Evolutionary conservation across 768 basidiomycete species (phyloP).

Genomic region (Tulasnella sp.): DNA sequence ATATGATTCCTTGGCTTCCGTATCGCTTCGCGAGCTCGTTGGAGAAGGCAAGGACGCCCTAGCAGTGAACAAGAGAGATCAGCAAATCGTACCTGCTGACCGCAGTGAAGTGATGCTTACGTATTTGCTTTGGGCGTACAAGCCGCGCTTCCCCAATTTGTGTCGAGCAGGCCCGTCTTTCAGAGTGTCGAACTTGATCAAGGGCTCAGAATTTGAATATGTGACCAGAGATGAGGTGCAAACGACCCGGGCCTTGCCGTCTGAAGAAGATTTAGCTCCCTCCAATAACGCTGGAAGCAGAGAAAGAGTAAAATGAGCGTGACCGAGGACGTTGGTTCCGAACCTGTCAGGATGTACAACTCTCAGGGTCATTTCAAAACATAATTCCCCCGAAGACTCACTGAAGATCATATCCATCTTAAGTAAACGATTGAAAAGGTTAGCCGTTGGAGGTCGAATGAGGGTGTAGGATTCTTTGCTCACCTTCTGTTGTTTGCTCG

Average conservation of each 20-base stretch:
- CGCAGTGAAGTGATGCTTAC: neutral
- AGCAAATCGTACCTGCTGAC: neutral
- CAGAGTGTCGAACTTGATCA: conserved; percentile 27
- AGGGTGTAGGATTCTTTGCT: neutral
- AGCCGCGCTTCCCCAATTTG: neutral
- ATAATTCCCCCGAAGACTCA: neutral
- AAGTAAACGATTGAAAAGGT: neutral
- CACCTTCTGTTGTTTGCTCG: conserved; percentile 21
- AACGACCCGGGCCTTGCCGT: conserved; percentile 43
- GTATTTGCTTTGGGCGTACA: conserved; percentile 18
- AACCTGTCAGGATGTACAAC: conserved; percentile 30
- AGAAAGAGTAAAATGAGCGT: conserved; percentile 50
- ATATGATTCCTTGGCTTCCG: conserved; percentile 9
- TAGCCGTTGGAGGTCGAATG: neutral
- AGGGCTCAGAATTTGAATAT: conserved; percentile 26
- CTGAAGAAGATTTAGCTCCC: conserved; percentile 35
- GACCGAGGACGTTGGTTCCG: conserved; percentile 44
- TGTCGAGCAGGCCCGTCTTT: conserved; percentile 5
- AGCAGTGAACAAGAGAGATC: neutral
- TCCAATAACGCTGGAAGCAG: conserved; percentile 44
- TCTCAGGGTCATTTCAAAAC: neutral
- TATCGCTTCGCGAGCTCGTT: conserved; percentile 22
- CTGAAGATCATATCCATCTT: conserved; percentile 18
- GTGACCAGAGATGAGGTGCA: conserved; percentile 38
- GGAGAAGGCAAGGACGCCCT: conserved; percentile 19